Conservation (phyloP, 164 flowering plant genomes). For the Pachysandra terminalis region DNA sequence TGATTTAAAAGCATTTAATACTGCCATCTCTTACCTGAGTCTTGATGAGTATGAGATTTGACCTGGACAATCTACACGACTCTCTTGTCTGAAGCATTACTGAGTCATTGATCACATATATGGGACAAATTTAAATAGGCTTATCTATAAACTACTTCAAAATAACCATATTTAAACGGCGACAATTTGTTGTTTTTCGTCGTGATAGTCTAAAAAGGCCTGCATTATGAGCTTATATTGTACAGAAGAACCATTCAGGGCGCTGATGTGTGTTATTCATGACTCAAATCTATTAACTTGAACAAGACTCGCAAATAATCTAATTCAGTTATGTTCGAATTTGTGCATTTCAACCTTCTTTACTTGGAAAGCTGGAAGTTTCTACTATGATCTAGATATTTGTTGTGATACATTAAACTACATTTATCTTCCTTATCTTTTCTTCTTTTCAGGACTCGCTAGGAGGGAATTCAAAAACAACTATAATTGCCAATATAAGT, state of each 20-base stretch:
- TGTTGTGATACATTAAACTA: not conserved
- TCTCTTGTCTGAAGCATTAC: not conserved
- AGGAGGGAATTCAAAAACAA: constrained; percentile 96
- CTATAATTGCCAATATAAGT: constrained; percentile 88
- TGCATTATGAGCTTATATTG: too few species aligned
- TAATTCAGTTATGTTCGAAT: too few species aligned
- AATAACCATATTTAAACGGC: too few species aligned
- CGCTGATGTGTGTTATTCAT: too few species aligned
- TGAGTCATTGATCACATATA: not conserved
- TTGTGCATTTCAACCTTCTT: too few species aligned
- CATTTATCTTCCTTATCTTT: not conserved
- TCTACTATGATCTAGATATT: not conserved
- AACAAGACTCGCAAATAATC: too few species aligned
- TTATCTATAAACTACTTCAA: too few species aligned
- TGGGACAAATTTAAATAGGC: not conserved
- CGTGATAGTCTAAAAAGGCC: too few species aligned
- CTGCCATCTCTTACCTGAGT: not conserved
- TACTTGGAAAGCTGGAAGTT: not conserved
- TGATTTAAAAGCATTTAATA: not conserved
- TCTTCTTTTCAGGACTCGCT: constrained; percentile 72
- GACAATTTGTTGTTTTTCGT: too few species aligned
- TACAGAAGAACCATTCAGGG: too few species aligned
- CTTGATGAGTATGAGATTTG: not conserved
- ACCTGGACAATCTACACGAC: not conserved
- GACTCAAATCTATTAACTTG: too few species aligned